phyloP scores from a whole-genome alignment of 1,284 basidiomycete genomes.

The Phellinidium pouzarii region DNA sequence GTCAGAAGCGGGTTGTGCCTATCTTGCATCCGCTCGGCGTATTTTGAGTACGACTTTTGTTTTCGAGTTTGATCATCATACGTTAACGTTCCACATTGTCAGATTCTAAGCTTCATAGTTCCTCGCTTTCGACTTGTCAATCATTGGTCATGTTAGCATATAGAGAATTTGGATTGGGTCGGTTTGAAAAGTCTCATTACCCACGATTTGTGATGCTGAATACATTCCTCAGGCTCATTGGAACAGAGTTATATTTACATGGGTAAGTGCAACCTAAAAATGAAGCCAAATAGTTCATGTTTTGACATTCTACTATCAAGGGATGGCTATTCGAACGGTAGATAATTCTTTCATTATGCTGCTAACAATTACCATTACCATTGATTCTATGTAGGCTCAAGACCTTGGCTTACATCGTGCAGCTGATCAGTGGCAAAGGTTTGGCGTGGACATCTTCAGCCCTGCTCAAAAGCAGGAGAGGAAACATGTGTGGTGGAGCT shows the following conservation, averaged over 20 bases:
- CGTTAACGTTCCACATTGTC: slow-evolving; percentile 9
- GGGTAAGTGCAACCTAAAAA: slow-evolving; percentile 36
- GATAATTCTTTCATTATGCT: slow-evolving; percentile 15
- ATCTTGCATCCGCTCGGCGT: slow-evolving; percentile 57
- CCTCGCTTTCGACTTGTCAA: slow-evolving; percentile 65
- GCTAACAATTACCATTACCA: background rate
- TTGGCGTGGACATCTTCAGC: slow-evolving; percentile 59
- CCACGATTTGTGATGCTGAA: slow-evolving; percentile 16
- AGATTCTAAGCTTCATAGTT: slow-evolving; percentile 64
- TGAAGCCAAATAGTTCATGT: slow-evolving; percentile 1
- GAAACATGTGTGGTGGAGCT: slow-evolving; percentile 80
- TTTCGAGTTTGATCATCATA: slow-evolving; percentile 7
- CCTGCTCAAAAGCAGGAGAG: slow-evolving; percentile 70
- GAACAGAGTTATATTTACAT: slow-evolving; percentile 79
- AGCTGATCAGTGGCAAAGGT: slow-evolving; percentile 68
- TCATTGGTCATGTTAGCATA: slow-evolving; percentile 73
- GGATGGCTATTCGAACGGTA: slow-evolving; percentile 75
- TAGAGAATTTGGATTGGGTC: slow-evolving; percentile 76
- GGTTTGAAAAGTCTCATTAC: slow-evolving; percentile 8
- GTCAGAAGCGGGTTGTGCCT: slow-evolving; percentile 68
- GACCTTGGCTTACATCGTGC: slow-evolving; percentile 81
- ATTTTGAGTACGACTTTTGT: slow-evolving; percentile 48
- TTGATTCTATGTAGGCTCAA: slow-evolving; percentile 53
- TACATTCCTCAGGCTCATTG: slow-evolving; percentile 44
- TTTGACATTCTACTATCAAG: slow-evolving; percentile 30